Evolutionary conservation across 202 grass and related monocot species (phyloP).

Genomic region (Schoenoplectus triqueter): DNA sequence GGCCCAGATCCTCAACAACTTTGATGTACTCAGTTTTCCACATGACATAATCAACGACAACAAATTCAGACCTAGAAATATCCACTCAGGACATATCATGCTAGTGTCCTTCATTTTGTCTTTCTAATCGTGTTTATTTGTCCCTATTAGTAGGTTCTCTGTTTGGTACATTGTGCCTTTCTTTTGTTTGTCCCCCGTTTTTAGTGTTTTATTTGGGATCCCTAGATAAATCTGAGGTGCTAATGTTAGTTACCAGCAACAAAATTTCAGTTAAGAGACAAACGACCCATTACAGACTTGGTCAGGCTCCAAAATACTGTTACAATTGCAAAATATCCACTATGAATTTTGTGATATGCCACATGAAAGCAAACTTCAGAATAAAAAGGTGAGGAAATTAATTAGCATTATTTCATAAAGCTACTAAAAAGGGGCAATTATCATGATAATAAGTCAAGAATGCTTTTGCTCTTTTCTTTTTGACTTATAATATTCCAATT

Average conservation of each 20-base stretch:
- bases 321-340: constrained; percentile 1
- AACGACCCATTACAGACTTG: neutral
- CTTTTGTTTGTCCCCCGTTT: neutral
- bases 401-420: constrained; percentile 3
- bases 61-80: constrained; percentile 8
- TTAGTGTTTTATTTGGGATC: constrained; percentile 11
- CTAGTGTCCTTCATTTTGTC: constrained; percentile 5
- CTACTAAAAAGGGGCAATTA: neutral
- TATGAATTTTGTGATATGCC: neutral
- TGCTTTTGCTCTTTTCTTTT: constrained; percentile 23
- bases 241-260: neutral
- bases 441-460: constrained; percentile 18
- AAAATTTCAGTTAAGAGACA: constrained; percentile 11
- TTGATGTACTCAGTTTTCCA: constrained; percentile 19
- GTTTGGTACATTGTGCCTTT: neutral
- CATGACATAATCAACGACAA: neutral
- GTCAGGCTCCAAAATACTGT: neutral
- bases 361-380: constrained; percentile 12
- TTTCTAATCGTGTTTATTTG: constrained; percentile 10
- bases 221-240: neutral
- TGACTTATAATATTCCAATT: constrained; percentile 13
- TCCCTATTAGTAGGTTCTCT: neutral
- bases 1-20: neutral
- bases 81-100: constrained; percentile 11
- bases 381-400: constrained; percentile 2